phyloP scores from a whole-genome alignment of 83 land plant species.

The Diphasiastrum complanatum region DNA sequence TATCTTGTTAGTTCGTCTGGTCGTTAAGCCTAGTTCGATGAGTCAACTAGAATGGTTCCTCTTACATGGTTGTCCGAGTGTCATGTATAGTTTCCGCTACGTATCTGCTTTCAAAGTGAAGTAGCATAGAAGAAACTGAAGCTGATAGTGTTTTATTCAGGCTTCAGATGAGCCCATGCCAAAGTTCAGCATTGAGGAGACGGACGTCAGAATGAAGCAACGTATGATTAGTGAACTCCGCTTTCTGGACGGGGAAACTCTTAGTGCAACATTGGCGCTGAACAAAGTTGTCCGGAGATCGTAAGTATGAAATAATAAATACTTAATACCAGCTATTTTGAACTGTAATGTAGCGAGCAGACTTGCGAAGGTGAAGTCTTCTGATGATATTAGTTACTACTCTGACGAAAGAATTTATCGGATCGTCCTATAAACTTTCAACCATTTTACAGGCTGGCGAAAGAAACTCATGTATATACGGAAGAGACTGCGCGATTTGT shows the following conservation, averaged over 20 bases:
- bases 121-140: too few relatives aligned
- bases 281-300: slow-evolving; percentile 48
- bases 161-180: slow-evolving; percentile 78
- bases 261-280: slow-evolving; percentile 45
- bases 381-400: too few relatives aligned
- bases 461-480: slow-evolving; percentile 83
- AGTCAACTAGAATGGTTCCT: too few relatives aligned
- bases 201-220: slow-evolving; percentile 42
- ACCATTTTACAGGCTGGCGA: slow-evolving; percentile 43
- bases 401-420: background rate
- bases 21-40: too few relatives aligned
- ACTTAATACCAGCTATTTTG: background rate
- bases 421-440: background rate
- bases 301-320: slow-evolving; percentile 24
- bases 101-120: too few relatives aligned
- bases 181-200: slow-evolving; percentile 24
- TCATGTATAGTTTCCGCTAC: too few relatives aligned
- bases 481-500: slow-evolving; percentile 80
- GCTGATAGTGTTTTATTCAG: too few relatives aligned
- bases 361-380: background rate
- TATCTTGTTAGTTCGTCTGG: too few relatives aligned
- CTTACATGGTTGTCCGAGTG: too few relatives aligned
- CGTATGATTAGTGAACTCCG: slow-evolving; percentile 51
- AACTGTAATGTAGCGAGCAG: background rate
- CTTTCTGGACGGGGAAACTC: slow-evolving; percentile 49